Evolutionary conservation across 208 protist species (phyloP).

Genomic region (Phytomonas sp.): DNA sequence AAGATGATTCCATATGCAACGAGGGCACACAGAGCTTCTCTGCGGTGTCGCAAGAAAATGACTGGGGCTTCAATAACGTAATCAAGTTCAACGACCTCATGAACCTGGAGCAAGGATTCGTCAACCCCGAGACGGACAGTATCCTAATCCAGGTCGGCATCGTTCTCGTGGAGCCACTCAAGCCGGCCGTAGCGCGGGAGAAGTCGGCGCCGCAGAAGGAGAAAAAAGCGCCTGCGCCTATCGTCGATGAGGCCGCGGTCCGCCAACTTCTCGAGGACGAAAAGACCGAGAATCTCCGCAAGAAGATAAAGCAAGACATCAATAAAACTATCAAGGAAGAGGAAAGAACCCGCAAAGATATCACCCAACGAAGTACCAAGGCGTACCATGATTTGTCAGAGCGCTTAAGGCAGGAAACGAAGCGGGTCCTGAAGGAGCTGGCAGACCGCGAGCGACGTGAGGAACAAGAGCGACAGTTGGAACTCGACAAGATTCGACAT

Average conservation of each 20-base stretch:
- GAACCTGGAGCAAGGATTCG: slow-evolving; percentile 72
- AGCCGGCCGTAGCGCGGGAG: slow-evolving; percentile 32
- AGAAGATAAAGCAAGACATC: slow-evolving; percentile 79
- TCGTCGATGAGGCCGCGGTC: slow-evolving; percentile 63
- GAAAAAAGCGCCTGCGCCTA: slow-evolving; percentile 36
- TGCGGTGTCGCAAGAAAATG: slow-evolving; percentile 81
- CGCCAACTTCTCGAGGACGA: slow-evolving; percentile 73
- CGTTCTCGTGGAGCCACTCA: slow-evolving; percentile 74
- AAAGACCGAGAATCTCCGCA: slow-evolving; percentile 53
- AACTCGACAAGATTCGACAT: slow-evolving; percentile 68
- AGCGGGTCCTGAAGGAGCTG: slow-evolving; percentile 63
- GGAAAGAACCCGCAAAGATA: slow-evolving; percentile 79
- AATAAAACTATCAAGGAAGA: slow-evolving; percentile 71
- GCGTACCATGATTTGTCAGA: slow-evolving; percentile 67
- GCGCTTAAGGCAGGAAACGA: slow-evolving; percentile 57
- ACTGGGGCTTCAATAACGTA: slow-evolving; percentile 89
- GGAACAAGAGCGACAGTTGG: slow-evolving; percentile 69
- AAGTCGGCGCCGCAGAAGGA: slow-evolving; percentile 17
- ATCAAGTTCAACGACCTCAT: slow-evolving; percentile 78
- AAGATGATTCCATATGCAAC: slow-evolving; percentile 85
- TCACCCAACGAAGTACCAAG: slow-evolving; percentile 49
- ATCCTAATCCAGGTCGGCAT: slow-evolving; percentile 88
- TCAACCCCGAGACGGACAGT: slow-evolving; percentile 57
- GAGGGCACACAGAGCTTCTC: slow-evolving; percentile 87
- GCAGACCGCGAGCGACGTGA: slow-evolving; percentile 67